A percentile compares a stretch with the other conserved stretches of the same genome.
Conservation (phyloP, 139 green algal genomes). For the Closterium sp. region DNA sequence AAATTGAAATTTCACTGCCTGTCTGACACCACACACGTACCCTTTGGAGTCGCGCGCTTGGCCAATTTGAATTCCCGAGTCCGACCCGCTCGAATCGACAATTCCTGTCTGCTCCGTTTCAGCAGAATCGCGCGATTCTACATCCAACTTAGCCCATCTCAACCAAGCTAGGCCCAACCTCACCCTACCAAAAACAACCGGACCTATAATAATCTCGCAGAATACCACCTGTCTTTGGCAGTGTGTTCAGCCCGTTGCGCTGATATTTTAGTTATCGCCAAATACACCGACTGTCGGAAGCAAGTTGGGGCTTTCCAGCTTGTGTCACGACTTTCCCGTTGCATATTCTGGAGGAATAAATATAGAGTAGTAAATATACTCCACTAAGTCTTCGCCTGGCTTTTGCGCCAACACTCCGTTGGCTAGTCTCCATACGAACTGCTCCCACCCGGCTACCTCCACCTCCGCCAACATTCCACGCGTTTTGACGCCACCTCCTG, state of each 20-base stretch:
- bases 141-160: not conserved
- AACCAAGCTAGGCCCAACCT: not conserved
- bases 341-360: not conserved
- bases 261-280: not conserved
- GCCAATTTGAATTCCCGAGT: not conserved
- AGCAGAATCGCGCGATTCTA: not conserved
- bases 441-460: too few relatives aligned
- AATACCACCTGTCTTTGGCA: too few relatives aligned
- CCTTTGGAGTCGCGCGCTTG: not conserved
- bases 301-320: not conserved
- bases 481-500: too few relatives aligned
- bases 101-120: not conserved
- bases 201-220: too few relatives aligned
- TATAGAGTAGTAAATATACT: not conserved
- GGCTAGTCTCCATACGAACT: not conserved
- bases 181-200: not conserved
- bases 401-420: not conserved
- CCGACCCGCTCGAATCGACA: not conserved
- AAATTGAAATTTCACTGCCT: not conserved
- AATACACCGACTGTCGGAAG: not conserved
- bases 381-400: not conserved
- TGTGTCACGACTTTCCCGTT: not conserved
- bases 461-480: too few relatives aligned
- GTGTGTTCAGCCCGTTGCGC: too few relatives aligned
- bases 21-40: too few relatives aligned